Percentiles rank a stretch among this genome's conserved stretches.
Conservation (phyloP, 2,329 filamentous ascomycete species). For the Parastagonospora nodorum region DNA sequence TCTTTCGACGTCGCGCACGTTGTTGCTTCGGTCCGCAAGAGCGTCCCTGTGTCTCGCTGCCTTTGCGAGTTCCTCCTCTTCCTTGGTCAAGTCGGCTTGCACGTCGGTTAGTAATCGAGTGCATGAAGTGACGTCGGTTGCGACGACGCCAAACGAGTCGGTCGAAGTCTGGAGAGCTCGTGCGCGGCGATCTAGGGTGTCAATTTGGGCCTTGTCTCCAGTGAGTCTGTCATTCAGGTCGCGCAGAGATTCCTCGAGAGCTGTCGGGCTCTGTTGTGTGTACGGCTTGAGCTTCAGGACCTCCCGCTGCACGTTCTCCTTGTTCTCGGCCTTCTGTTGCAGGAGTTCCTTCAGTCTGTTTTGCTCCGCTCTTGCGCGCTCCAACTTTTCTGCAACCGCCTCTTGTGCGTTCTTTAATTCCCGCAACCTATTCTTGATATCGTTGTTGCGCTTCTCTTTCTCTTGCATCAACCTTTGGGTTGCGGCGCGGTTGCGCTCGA, state of each 20-base stretch:
- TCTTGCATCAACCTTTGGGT: constrained; percentile 83
- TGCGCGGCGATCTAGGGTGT: constrained; percentile 83
- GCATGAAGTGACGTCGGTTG: constrained; percentile 83
- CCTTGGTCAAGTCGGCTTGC: constrained; percentile 79
- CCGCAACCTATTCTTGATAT: constrained; percentile 79
- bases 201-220: constrained; percentile 82
- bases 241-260: constrained; percentile 78
- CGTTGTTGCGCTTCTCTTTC: constrained; percentile 84
- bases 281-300: constrained; percentile 90
- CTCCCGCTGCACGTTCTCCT: constrained; percentile 77
- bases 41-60: constrained; percentile 84
- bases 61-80: constrained; percentile 85
- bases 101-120: constrained; percentile 91
- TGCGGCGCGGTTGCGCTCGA: constrained; percentile 77
- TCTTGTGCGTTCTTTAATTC: constrained; percentile 84
- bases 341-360: constrained; percentile 72
- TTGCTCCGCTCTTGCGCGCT: constrained; percentile 82
- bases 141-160: constrained; percentile 85
- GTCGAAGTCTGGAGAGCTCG: constrained; percentile 88
- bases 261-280: constrained; percentile 83
- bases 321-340: constrained; percentile 72
- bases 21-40: constrained; percentile 84
- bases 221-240: constrained; percentile 80
- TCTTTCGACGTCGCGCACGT: constrained; percentile 88
- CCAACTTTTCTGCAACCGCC: constrained; percentile 78